A percentile compares a stretch with the other conserved stretches of the same genome.
Conservation (phyloP, 345 rosid species). For the Eucalyptus polybractea region DNA sequence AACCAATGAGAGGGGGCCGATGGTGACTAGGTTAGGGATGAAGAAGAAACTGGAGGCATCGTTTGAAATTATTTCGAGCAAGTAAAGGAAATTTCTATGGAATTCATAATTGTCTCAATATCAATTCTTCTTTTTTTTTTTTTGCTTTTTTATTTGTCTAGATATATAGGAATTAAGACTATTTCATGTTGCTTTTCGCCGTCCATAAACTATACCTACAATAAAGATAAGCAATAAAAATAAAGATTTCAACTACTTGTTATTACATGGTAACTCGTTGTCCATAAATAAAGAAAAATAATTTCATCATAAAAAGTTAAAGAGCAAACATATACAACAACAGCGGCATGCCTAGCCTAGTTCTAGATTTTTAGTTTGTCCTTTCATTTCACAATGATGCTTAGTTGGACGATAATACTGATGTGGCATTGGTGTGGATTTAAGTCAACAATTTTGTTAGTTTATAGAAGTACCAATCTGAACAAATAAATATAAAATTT, state of each 20-base stretch:
- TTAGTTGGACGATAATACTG: background rate
- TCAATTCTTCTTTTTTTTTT: background rate
- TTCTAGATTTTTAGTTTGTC: background rate
- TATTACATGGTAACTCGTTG: background rate
- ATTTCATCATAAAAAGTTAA: background rate
- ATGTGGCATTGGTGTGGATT: background rate
- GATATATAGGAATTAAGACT: rapidly evolving
- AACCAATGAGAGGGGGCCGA: background rate
- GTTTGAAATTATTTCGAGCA: background rate
- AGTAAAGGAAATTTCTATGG: background rate
- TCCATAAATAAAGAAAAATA: background rate
- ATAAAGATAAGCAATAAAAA: background rate
- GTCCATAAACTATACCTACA: background rate
- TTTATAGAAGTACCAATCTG: background rate
- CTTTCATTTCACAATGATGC: background rate
- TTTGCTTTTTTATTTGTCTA: background rate
- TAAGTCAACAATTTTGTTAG: background rate
- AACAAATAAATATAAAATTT: background rate
- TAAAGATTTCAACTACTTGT: background rate
- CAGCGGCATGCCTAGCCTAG: background rate
- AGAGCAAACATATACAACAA: background rate
- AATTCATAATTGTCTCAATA: background rate
- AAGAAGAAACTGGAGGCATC: background rate
- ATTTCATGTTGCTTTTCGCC: background rate
- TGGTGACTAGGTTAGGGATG: background rate